Evolutionary conservation across 306 rosid genomes (phyloP).

Genomic region (Gynostemma pentaphyllum): DNA sequence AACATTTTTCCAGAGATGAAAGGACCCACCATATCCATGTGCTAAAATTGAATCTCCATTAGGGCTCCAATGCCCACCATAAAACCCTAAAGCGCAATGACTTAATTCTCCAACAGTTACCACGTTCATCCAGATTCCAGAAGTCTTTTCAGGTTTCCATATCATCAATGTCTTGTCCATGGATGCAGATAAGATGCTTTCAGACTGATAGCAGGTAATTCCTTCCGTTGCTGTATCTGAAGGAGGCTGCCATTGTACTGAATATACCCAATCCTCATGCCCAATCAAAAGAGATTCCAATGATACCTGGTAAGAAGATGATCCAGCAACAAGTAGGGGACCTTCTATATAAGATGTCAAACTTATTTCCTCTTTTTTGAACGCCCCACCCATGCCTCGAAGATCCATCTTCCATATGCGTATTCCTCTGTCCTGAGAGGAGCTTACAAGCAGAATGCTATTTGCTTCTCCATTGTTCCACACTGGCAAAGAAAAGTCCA

Average conservation of each 20-base stretch:
- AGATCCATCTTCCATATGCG: constrained; percentile 76
- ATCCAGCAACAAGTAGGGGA: constrained; percentile 65
- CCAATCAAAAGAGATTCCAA: constrained; percentile 89
- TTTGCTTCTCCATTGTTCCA: constrained; percentile 34
- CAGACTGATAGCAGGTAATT: constrained; percentile 48
- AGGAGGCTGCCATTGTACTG: constrained; percentile 91
- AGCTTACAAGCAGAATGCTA: constrained; percentile 70
- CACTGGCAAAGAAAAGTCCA: constrained; percentile 81
- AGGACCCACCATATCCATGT: constrained; percentile 96
- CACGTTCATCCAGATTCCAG: constrained; percentile 98
- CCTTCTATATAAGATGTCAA: constrained; percentile 85
- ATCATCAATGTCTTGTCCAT: constrained; percentile 99
- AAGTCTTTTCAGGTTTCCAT: constrained; percentile 87
- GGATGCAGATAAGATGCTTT: constrained; percentile 88
- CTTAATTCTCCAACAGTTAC: constrained; percentile 95
- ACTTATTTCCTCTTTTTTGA: constrained; percentile 42
- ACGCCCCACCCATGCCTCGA: constrained; percentile 24
- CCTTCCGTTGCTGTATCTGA: constrained; percentile 31
- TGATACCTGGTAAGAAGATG: constrained; percentile 67
- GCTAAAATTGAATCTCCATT: constrained; percentile 78
- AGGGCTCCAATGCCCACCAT: constrained; percentile 95
- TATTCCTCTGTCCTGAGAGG: constrained; percentile 88
- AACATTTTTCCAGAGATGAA: constrained; percentile 89
- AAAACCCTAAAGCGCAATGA: constrained; percentile 94
- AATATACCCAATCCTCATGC: constrained; percentile 98